phyloP scores from a whole-genome alignment of 1,284 basidiomycete species.

The Athelia sp. region DNA sequence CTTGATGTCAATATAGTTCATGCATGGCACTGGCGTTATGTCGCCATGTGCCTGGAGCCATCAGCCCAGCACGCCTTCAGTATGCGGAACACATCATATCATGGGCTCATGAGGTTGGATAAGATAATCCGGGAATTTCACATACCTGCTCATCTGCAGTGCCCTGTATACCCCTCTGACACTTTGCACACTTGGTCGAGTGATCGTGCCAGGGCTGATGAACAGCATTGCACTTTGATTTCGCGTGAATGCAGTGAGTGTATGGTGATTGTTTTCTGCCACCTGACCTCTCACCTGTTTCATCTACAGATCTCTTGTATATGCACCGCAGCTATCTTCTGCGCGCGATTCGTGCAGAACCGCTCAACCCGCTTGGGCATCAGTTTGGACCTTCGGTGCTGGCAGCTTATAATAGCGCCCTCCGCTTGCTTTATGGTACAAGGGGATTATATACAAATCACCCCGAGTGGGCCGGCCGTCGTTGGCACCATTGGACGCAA shows the following conservation, averaged over 20 bases:
- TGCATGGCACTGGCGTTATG: constrained; percentile 42
- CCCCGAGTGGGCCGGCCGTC: constrained; percentile 24
- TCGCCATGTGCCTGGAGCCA: constrained; percentile 37
- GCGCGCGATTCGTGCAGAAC: constrained; percentile 37
- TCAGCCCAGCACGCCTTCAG: constrained; percentile 38
- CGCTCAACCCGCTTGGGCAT: constrained; percentile 37
- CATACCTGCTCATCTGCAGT: constrained; percentile 26
- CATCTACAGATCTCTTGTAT: constrained; percentile 41
- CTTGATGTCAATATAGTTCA: constrained; percentile 31
- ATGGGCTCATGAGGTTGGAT: constrained; percentile 37
- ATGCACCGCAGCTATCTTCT: constrained; percentile 48
- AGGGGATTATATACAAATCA: constrained; percentile 33
- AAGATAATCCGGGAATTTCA: constrained; percentile 41
- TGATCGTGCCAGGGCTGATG: constrained; percentile 33
- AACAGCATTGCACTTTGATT: constrained; percentile 38
- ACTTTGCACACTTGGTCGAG: constrained; percentile 32
- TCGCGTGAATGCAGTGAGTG: constrained; percentile 41
- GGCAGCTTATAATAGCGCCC: constrained; percentile 39
- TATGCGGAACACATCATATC: constrained; percentile 29
- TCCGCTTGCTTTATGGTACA: constrained; percentile 34
- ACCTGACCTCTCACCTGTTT: too few species aligned
- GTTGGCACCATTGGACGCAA: constrained; percentile 51
- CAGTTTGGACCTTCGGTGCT: constrained; percentile 42
- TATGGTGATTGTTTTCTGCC: not conserved
- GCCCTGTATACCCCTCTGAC: constrained; percentile 17